A percentile compares a stretch with the other conserved stretches of the same genome.
Conservation (phyloP, 2,329 filamentous ascomycete genomes). For the Trichoderma lentiforme region DNA sequence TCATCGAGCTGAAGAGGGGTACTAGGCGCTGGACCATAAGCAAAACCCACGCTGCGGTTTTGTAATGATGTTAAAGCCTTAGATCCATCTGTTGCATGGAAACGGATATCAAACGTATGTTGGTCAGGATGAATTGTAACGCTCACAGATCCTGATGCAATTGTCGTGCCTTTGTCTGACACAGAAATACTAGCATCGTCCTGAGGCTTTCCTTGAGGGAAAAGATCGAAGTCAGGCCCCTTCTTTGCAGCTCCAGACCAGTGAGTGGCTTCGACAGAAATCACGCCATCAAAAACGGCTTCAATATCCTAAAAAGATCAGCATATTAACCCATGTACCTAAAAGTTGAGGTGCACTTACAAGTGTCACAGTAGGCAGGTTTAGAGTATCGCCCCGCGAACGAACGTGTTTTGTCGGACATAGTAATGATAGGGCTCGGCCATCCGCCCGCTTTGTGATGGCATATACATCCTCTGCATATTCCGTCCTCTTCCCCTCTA, state of each 20-base stretch:
- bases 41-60: conserved; percentile 40
- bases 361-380: conserved; percentile 50
- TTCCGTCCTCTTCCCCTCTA: conserved; percentile 57
- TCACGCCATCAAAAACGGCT: conserved; percentile 39
- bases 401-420: conserved; percentile 54
- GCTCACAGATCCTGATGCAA: conserved; percentile 35
- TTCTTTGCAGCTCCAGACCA: conserved; percentile 37
- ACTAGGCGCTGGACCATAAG: conserved; percentile 34
- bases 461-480: conserved; percentile 64
- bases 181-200: conserved; percentile 29
- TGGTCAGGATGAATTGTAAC: conserved; percentile 35
- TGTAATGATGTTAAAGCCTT: conserved; percentile 38
- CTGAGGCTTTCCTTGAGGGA: conserved; percentile 34
- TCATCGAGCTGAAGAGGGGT: conserved; percentile 35
- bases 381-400: conserved; percentile 53
- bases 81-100: conserved; percentile 36
- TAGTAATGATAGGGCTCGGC: conserved; percentile 49
- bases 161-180: conserved; percentile 35
- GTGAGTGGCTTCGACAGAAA: conserved; percentile 40
- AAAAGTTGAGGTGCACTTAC: not conserved
- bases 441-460: conserved; percentile 42
- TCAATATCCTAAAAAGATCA: conserved; percentile 25
- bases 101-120: conserved; percentile 39
- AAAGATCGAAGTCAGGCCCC: conserved; percentile 40
- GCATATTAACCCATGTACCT: not conserved